Conservation (phyloP, 2,329 filamentous ascomycete genomes). For the Trichophyton mentagrophytes region DNA sequence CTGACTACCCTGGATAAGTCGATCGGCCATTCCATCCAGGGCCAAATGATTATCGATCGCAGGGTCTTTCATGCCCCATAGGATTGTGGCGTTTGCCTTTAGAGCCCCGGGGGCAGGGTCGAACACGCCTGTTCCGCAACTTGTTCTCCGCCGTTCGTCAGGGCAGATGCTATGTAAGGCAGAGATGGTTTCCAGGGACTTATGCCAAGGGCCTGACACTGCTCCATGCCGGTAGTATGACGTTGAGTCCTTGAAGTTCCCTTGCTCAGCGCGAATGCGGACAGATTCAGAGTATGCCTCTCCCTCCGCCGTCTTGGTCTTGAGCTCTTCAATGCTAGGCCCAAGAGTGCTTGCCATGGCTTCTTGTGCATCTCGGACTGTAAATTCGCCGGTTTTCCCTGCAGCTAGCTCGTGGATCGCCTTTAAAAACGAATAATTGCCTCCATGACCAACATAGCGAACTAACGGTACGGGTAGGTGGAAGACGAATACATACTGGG, state of each 20-base stretch:
- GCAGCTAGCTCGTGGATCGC: conserved; percentile 29
- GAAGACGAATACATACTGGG: conserved; percentile 45
- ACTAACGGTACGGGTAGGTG: conserved; percentile 37
- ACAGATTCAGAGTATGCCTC: conserved; percentile 33
- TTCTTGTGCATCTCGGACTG: conserved; percentile 29
- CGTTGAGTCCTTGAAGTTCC: conserved; percentile 41
- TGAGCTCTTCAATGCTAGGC: conserved; percentile 36
- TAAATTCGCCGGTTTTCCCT: conserved; percentile 24
- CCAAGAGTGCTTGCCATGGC: conserved; percentile 41
- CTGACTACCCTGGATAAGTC: conserved; percentile 38
- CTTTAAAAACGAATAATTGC: conserved; percentile 38
- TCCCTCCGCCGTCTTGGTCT: conserved; percentile 20
- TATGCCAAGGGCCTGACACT: conserved; percentile 36
- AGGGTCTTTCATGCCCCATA: conserved; percentile 42
- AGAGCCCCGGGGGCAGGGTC: conserved; percentile 36
- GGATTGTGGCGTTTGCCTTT: conserved; percentile 40
- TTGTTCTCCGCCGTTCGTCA: conserved; percentile 20
- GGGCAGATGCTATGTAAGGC: conserved; percentile 34
- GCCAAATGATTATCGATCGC: conserved; percentile 39
- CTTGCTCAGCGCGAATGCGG: conserved; percentile 24
- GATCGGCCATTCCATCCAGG: conserved; percentile 42
- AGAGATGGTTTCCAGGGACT: conserved; percentile 39
- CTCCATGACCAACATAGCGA: conserved; percentile 34
- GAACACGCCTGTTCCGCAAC: conserved; percentile 32
- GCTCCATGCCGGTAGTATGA: conserved; percentile 43